These are phyloP conservation scores for Cyclotella baltica DNA, from an alignment of 108 stramenopile species.

Conservation along the genomic window DNA sequence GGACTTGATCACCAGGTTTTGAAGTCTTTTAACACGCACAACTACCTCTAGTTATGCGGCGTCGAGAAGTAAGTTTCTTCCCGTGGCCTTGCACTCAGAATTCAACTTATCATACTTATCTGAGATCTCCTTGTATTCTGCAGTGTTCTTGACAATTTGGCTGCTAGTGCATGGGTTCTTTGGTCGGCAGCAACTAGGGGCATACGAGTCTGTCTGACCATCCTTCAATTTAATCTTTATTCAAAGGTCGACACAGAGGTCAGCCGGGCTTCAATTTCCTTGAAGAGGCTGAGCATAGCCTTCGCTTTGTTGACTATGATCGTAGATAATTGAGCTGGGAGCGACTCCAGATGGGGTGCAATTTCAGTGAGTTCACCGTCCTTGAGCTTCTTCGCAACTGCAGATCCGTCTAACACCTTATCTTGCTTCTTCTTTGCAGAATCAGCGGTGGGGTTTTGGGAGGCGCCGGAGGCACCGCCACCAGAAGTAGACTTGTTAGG, in stretches of 20 bases:
- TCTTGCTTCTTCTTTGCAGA: not conserved
- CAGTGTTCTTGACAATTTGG: not conserved
- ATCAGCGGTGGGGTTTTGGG: not conserved
- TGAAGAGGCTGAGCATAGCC: slow-evolving; percentile 30
- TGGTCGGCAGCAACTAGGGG: not conserved
- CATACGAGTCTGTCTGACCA: not conserved
- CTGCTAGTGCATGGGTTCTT: slow-evolving; percentile 6
- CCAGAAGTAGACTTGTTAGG: not conserved
- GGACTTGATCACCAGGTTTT: not conserved
- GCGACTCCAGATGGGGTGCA: slow-evolving; percentile 1
- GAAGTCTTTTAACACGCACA: not conserved
- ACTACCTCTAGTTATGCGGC: not conserved
- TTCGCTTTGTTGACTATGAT: slow-evolving; percentile 15
- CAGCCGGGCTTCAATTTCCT: not conserved
- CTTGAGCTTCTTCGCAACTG: not conserved
- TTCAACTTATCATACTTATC: not conserved
- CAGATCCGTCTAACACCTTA: not conserved
- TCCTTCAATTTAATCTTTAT: not conserved
- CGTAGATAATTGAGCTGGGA: not conserved
- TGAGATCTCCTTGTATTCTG: slow-evolving; percentile 2
- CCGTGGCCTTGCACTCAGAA: not conserved
- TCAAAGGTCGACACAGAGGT: slow-evolving; percentile 2
- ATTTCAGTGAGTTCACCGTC: not conserved
- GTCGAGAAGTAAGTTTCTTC: not conserved
- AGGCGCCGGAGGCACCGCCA: not conserved